phyloP scores from a whole-genome alignment of 75 land plant genomes.

The Cryptomeria japonica region DNA sequence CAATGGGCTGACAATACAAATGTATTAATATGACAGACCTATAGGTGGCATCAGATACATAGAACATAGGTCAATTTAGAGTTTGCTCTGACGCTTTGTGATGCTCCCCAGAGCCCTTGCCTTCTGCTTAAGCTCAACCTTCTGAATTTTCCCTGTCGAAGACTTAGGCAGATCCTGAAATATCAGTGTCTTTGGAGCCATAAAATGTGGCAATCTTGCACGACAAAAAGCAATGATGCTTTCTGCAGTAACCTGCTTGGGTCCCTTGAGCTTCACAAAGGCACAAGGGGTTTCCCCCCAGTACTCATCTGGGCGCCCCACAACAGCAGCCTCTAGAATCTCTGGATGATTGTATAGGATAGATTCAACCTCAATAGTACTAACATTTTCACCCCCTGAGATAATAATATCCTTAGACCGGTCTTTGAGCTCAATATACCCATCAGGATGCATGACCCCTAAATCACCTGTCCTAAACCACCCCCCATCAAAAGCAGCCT shows the following conservation, averaged over 20 bases:
- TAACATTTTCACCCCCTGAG: constrained; percentile 65
- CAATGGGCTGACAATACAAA: not conserved
- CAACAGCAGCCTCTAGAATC: constrained; percentile 62
- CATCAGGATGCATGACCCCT: constrained; percentile 53
- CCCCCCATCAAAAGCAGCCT: constrained; percentile 44
- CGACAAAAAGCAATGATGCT: constrained; percentile 47
- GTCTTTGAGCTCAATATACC: constrained; percentile 48
- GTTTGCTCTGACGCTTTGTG: not conserved
- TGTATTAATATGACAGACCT: not conserved
- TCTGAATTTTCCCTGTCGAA: constrained; percentile 57
- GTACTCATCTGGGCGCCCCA: constrained; percentile 55
- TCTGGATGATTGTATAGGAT: constrained; percentile 49
- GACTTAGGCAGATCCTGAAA: constrained; percentile 63
- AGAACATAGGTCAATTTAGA: not conserved
- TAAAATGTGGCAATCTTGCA: constrained; percentile 39
- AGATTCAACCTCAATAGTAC: constrained; percentile 60
- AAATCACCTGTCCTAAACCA: constrained; percentile 64
- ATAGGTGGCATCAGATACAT: not conserved
- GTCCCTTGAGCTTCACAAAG: constrained; percentile 46
- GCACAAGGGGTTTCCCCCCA: constrained; percentile 78
- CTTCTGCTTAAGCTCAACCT: constrained; percentile 41
- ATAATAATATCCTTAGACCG: constrained; percentile 64
- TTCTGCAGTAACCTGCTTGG: constrained; percentile 18
- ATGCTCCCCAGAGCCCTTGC: constrained; percentile 44
- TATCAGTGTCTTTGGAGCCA: constrained; percentile 51